phyloP scores from a whole-genome alignment of 2,329 filamentous ascomycete species.

The Exophiala sp. region DNA sequence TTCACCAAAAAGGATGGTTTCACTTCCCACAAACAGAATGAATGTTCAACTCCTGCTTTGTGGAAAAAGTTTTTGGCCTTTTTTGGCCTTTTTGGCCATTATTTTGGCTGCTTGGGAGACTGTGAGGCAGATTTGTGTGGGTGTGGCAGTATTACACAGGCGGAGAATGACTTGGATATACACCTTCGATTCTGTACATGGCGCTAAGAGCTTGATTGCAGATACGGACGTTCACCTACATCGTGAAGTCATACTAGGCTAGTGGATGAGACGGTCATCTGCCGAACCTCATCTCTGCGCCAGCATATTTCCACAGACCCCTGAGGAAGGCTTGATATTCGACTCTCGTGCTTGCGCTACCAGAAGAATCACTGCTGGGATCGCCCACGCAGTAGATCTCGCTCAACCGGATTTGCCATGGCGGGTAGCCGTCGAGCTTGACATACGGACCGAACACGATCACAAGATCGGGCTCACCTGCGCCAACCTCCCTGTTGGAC shows the following conservation, averaged over 20 bases:
- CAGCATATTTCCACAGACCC: conserved; percentile 77
- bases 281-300: conserved; percentile 84
- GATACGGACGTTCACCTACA: background rate
- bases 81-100: too few species aligned
- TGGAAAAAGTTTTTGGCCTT: too few species aligned
- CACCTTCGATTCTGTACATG: too few species aligned
- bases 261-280: conserved; percentile 36
- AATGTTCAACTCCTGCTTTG: too few species aligned
- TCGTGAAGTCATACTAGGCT: background rate
- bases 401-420: conserved; percentile 91
- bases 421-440: conserved; percentile 85
- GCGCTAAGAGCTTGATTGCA: too few species aligned
- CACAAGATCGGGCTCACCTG: conserved; percentile 72
- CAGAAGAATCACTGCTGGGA: conserved; percentile 36
- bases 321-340: conserved; percentile 92
- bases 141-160: too few species aligned
- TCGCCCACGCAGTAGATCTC: conserved; percentile 74
- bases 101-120: too few species aligned
- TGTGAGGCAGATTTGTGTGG: too few species aligned
- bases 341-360: conserved; percentile 47
- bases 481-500: conserved; percentile 16
- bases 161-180: too few species aligned
- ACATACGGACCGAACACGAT: conserved; percentile 82
- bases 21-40: too few species aligned
- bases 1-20: too few species aligned